Percentiles rank a stretch among this genome's conserved stretches.
Conservation (phyloP, 352 stramenopile species). For the Phytophthora agathidicida region DNA sequence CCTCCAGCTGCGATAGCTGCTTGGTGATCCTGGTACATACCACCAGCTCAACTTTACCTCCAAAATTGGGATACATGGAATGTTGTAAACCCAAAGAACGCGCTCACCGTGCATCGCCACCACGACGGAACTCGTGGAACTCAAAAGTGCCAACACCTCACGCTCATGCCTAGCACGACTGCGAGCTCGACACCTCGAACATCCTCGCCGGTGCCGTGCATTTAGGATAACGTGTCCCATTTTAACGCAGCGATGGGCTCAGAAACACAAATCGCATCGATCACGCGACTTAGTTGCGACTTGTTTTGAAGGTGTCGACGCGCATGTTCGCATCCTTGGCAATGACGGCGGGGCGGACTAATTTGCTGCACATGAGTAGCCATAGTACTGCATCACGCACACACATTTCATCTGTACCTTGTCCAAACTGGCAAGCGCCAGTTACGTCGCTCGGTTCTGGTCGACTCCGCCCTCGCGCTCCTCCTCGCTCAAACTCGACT, state of each 20-base stretch:
- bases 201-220: background rate
- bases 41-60: no score
- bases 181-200: background rate
- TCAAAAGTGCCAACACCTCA: no score
- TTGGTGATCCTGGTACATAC: no score
- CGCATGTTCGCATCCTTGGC: conserved; percentile 6
- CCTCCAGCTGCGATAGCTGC: no score
- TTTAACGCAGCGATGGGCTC: conserved; percentile 19
- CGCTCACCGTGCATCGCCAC: no score
- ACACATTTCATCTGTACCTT: background rate
- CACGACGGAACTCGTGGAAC: no score
- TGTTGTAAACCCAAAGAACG: no score
- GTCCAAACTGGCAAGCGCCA: no score
- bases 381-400: no score
- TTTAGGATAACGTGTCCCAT: conserved; percentile 19
- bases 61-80: no score
- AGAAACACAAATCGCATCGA: conserved; percentile 24
- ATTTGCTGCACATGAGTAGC: conserved; percentile 15
- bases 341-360: conserved; percentile 15
- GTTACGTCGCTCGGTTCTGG: background rate
- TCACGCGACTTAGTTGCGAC: conserved; percentile 22
- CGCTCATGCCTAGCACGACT: background rate
- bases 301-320: conserved; percentile 12
- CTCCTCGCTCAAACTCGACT: conserved; percentile 8
- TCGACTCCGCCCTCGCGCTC: background rate